Percentiles rank a stretch among this genome's conserved stretches.
phyloP scores from a whole-genome alignment of 2,329 filamentous ascomycete genomes.

The Helotiales sp. region DNA sequence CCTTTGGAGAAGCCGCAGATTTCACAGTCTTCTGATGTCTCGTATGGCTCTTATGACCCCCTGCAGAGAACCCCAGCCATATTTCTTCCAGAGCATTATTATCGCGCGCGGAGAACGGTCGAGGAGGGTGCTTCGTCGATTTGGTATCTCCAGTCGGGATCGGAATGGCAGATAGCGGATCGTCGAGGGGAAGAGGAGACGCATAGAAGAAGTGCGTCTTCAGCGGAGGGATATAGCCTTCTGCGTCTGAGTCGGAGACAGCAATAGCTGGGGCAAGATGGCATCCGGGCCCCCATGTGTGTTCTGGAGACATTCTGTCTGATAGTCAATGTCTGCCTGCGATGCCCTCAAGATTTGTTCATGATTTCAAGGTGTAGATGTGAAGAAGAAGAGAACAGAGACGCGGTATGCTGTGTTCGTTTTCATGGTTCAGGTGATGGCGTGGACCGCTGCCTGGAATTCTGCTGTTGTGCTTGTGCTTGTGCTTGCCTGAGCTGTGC shows the following conservation, averaged over 20 bases:
- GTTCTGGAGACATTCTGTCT: constrained; percentile 39
- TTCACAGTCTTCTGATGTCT: constrained; percentile 34
- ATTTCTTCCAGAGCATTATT: constrained; percentile 80
- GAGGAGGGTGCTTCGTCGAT: constrained; percentile 63
- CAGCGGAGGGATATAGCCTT: constrained; percentile 60
- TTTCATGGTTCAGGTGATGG: constrained; percentile 1
- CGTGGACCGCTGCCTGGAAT: constrained; percentile 2
- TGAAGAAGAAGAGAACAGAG: neutral
- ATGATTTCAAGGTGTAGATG: neutral
- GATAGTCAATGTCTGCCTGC: neutral
- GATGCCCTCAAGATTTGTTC: neutral
- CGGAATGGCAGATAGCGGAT: constrained; percentile 74
- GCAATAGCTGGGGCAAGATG: constrained; percentile 33
- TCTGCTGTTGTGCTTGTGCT: constrained; percentile 3
- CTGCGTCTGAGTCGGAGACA: constrained; percentile 35
- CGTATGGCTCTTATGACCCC: constrained; percentile 56
- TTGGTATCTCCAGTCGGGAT: constrained; percentile 57
- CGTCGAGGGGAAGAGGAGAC: constrained; percentile 82
- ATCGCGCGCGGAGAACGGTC: constrained; percentile 80
- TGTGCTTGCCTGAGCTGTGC: constrained; percentile 4
- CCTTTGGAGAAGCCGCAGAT: neutral
- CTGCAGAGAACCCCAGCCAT: constrained; percentile 67
- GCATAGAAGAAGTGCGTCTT: constrained; percentile 84
- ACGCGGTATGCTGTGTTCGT: neutral
- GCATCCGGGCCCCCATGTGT: constrained; percentile 43